These are phyloP conservation scores for Lagenidium giganteum DNA, from an alignment of 352 stramenopile genomes.

Conservation along the genomic window DNA sequence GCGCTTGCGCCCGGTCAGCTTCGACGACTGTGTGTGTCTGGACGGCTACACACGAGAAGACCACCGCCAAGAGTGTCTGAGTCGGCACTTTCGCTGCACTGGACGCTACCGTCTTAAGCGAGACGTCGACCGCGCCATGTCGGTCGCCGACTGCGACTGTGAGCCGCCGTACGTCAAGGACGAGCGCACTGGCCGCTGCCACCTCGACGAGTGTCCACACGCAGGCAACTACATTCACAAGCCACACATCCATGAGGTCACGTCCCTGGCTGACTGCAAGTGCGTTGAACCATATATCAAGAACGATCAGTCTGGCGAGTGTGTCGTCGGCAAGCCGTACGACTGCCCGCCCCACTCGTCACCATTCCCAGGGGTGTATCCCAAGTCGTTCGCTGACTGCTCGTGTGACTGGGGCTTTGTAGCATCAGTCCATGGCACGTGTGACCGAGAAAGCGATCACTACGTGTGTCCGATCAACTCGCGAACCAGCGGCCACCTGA, in stretches of 20 bases:
- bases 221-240: constrained; percentile 60
- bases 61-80: constrained; percentile 17
- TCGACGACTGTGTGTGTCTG: constrained; percentile 24
- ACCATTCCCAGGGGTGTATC: constrained; percentile 14
- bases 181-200: constrained; percentile 31
- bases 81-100: constrained; percentile 28
- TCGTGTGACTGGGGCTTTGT: constrained; percentile 58
- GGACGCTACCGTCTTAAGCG: constrained; percentile 40
- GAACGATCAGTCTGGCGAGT: constrained; percentile 52
- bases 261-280: constrained; percentile 50
- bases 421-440: constrained; percentile 22
- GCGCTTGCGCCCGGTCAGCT: constrained; percentile 20
- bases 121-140: constrained; percentile 14
- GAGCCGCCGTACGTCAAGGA: constrained; percentile 60
- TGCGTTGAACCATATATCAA: constrained; percentile 49
- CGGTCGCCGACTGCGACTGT: constrained; percentile 53
- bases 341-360: constrained; percentile 21
- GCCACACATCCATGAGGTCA: constrained; percentile 10
- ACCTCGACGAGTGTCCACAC: constrained; percentile 39
- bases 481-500: constrained; percentile 21
- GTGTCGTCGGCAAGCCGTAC: constrained; percentile 12
- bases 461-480: constrained; percentile 54
- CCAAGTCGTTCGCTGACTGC: constrained; percentile 48
- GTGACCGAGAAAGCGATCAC: constrained; percentile 29
- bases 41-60: constrained; percentile 22